Base-by-base conservation (phyloP, 495 filamentous ascomycete species). In the Neurospora sp. region DNA sequence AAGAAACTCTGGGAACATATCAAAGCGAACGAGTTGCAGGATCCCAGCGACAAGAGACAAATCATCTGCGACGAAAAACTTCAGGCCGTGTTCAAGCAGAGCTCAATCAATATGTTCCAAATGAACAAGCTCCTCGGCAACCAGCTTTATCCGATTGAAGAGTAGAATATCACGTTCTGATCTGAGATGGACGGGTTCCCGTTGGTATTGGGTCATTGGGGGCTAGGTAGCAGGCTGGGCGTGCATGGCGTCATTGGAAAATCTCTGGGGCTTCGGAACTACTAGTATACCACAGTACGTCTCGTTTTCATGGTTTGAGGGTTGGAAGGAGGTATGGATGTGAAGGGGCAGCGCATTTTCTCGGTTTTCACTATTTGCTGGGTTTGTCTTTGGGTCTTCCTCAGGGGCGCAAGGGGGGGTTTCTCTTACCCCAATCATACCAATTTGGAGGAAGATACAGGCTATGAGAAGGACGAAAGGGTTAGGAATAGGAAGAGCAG, bases 1-100 rank as follows among this genome's bases (percentile, higher is more conserved):
- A 98, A 98, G 85, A 91, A 90, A 76, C 90, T 99, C 66, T 99
- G 96, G 96, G 89, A 90, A 48, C 93, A 99, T 77, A 94, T 99
- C 77, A 96, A 93, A 75, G 91, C 87, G 73, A 88, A 93, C 71
- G 88, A 93, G 46, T 89, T 99, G 18, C 96, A 99, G 80, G 94
- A 97, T 78, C 94, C 94, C 4, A 90, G 78, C 72, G 96, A 99
- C 82, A 91, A 92, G 78, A 92, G 96, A 14, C 93, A 97, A 77
- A 98, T 99, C 71, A 83, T 88, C 71, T 99, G 96, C 80, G 96
- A 99, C 82, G 93, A 97, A 44, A 87, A 88, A 69, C 89, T 99
- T 90, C 89, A 92, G 41, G 90, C 90, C 2, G 92, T 99, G 4
- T 98, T 99, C 85, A 95, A 95, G 80, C 88, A 91, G 76, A 92